Base-by-base conservation (phyloP, 2,329 filamentous ascomycete species). In the Xylariaceae sp. region DNA sequence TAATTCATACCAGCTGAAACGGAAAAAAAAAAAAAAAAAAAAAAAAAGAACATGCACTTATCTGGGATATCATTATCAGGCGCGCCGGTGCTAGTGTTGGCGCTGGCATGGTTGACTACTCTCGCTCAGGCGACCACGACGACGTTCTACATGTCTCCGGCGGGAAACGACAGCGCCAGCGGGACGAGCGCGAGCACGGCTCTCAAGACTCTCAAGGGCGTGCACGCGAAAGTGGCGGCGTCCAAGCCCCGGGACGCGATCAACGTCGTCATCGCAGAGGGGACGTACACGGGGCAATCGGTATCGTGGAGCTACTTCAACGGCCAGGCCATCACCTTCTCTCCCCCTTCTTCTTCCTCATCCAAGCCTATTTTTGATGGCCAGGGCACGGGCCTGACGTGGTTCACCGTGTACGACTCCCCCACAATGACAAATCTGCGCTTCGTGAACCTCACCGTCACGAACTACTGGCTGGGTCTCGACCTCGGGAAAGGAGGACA, bases 261-360 rank as follows among this genome's bases (percentile, higher is more conserved):
- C n/a, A 7, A 44, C 31, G 30, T 47, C 19, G 34, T 47, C 9
- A 34, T 47, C 7, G 35, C 31, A 26, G 41, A 44, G 27, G 44
- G 44, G 14, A 44, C 41, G 15, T 47, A 16, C 19, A 3, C 29
- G 27, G 23, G 15, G 16, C 44, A 47, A 28, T 38, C 41, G 23
- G 44, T 47, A 17, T n/a, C 14, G 14, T 47, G 44, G 44, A 47
- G 26, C 6, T 47, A 47, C 27, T 47, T 47, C 41, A 47, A 38
- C 41, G 44, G 44, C n/a, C 9, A 44, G 29, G 34, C 44, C 24
- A 47, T 47, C 24, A 44, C 41, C 8, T 47, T 47, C 37, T 17
- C 41, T 12, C 34, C 44, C 12, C 27, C 41, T 3, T 23, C 34
- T 3, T 34, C 34, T 18, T 41, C 41, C 12, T 5, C 19, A 4